These are phyloP conservation scores for Clausena lansium DNA, from an alignment of 345 rosid genomes.

Conservation along the genomic window DNA sequence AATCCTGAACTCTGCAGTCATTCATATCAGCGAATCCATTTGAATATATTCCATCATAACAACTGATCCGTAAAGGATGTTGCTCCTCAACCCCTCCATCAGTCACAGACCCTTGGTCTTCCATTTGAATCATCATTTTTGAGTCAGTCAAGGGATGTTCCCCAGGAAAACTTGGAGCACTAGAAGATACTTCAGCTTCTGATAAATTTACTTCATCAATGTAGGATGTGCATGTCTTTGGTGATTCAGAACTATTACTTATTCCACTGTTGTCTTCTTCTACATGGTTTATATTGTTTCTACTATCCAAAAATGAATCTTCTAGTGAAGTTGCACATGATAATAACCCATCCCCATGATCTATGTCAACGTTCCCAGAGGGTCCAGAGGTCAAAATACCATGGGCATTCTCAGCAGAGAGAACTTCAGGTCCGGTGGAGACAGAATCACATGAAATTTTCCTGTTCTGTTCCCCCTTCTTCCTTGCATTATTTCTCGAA, in stretches of 20 bases:
- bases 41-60: constrained; percentile 6
- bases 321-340: constrained; percentile 23
- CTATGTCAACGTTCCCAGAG: constrained; percentile 17
- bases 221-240: constrained; percentile 11
- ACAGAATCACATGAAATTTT: constrained; percentile 24
- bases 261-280: constrained; percentile 9
- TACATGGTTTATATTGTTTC: constrained; percentile 13
- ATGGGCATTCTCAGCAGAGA: constrained; percentile 12
- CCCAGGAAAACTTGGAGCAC: constrained; percentile 3
- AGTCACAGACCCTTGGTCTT: constrained; percentile 11
- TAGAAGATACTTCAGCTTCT: constrained; percentile 15
- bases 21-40: constrained; percentile 18
- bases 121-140: constrained; percentile 16
- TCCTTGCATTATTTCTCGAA: constrained; percentile 35
- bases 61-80: constrained; percentile 4
- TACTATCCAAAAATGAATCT: constrained; percentile 22
- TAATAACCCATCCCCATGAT: constrained; percentile 12
- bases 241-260: constrained; percentile 9
- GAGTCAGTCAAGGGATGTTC: constrained; percentile 13
- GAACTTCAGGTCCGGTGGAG: constrained; percentile 23
- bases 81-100: constrained; percentile 15
- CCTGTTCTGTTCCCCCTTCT: constrained; percentile 38
- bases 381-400: constrained; percentile 25
- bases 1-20: constrained; percentile 28
- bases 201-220: constrained; percentile 20